phyloP scores from a whole-genome alignment of 2,329 filamentous ascomycete species.

The Sclerotinia nivalis region DNA sequence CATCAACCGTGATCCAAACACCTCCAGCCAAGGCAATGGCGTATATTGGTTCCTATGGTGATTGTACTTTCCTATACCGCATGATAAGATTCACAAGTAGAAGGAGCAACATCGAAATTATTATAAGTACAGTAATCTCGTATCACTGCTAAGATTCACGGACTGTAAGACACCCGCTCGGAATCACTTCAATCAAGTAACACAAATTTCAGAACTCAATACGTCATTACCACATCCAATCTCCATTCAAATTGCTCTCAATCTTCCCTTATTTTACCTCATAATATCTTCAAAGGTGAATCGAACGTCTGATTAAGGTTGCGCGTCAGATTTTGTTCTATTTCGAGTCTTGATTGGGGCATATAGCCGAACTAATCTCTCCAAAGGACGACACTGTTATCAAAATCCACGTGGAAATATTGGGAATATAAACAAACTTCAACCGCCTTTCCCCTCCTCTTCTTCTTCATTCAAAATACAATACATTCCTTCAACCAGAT shows the following conservation, averaged over 20 bases:
- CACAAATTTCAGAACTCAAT: conserved; percentile 9
- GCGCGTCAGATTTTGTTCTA: background rate
- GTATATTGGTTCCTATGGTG: background rate
- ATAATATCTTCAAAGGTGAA: background rate
- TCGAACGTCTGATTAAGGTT: conserved; percentile 5
- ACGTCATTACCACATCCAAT: conserved; percentile 16
- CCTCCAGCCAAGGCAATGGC: conserved; percentile 1
- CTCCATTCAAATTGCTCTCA: conserved; percentile 8
- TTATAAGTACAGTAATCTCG: background rate
- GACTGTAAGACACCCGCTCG: conserved; percentile 10
- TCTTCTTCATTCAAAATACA: conserved; percentile 8
- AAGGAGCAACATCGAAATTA: conserved; percentile 9
- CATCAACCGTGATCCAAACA: background rate
- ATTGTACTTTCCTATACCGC: conserved; percentile 2
- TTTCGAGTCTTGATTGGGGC: background rate
- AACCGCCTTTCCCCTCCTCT: background rate
- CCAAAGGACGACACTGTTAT: background rate
- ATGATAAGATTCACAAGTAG: conserved; percentile 8
- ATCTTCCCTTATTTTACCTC: background rate
- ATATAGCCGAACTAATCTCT: background rate
- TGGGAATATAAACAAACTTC: conserved; percentile 16
- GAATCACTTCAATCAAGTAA: background rate
- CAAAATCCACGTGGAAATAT: conserved; percentile 9
- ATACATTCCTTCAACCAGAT: background rate
- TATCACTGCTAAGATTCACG: conserved; percentile 5